These are phyloP conservation scores for Inonotus hispidus DNA, from an alignment of 1,284 basidiomycete species.

Conservation along the genomic window DNA sequence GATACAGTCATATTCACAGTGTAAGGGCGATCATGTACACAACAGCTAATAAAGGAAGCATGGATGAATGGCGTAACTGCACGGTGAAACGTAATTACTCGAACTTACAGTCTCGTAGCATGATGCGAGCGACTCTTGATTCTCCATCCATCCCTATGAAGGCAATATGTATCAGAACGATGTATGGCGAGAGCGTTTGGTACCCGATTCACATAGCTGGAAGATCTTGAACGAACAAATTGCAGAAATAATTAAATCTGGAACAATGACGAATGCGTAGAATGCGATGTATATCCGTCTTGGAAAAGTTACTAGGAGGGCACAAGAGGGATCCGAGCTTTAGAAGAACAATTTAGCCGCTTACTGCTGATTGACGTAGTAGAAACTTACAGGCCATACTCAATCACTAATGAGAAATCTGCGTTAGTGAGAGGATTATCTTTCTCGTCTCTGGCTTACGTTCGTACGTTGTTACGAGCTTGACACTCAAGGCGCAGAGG, in stretches of 20 bases:
- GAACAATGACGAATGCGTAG: neutral
- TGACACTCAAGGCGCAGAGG: neutral
- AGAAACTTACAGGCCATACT: too few relatives aligned
- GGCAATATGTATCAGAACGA: neutral
- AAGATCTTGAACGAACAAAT: neutral
- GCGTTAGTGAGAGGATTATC: too few relatives aligned
- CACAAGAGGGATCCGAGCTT: neutral
- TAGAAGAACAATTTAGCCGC: neutral
- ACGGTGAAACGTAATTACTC: neutral
- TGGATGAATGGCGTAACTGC: neutral
- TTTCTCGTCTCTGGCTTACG: neutral
- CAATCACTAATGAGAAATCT: too few relatives aligned
- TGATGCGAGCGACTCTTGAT: neutral
- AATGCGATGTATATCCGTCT: neutral
- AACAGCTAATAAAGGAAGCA: neutral
- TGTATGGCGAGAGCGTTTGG: neutral
- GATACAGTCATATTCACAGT: neutral
- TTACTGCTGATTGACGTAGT: too few relatives aligned
- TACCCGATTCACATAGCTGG: neutral
- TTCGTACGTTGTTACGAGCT: neutral
- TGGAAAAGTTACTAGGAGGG: neutral
- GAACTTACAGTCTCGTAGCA: conserved; percentile 3
- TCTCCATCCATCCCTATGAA: neutral
- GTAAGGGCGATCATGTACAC: neutral
- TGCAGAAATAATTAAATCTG: neutral